phyloP scores from a whole-genome alignment of 768 basidiomycete species.

The Candolleomyces aberdarensis region DNA sequence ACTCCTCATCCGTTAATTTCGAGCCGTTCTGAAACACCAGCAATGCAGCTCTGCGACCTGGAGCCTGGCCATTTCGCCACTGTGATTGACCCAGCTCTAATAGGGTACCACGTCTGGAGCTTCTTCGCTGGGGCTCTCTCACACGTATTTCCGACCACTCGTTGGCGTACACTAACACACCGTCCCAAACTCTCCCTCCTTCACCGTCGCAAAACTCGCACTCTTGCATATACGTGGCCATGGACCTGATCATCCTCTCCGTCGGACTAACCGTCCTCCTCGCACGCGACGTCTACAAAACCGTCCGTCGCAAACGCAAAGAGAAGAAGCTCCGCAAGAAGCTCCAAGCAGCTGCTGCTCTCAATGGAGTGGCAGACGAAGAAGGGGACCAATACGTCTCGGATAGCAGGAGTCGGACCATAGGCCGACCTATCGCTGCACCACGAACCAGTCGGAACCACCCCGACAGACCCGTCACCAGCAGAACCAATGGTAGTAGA shows the following conservation, averaged over 20 bases:
- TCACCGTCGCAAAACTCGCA: too few species aligned
- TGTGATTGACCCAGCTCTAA: too few species aligned
- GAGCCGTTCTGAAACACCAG: too few species aligned
- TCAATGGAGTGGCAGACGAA: neutral
- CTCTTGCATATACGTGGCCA: neutral
- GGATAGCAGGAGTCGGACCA: neutral
- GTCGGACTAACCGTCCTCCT: constrained; percentile 3
- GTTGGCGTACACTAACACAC: too few species aligned
- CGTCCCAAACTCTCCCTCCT: too few species aligned
- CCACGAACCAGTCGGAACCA: neutral
- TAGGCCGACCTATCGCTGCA: neutral
- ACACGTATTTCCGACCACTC: too few species aligned
- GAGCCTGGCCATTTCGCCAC: too few species aligned
- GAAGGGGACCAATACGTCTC: neutral
- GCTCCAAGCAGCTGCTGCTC: neutral
- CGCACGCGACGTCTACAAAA: neutral
- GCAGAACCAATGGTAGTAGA: neutral
- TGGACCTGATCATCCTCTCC: constrained; percentile 1
- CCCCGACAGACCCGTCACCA: neutral
- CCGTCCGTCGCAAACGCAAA: neutral
- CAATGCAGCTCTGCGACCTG: too few species aligned
- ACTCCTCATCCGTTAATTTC: too few species aligned
- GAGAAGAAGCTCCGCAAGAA: neutral
- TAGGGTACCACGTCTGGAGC: too few species aligned
- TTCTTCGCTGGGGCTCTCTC: too few species aligned